Base-by-base conservation (phyloP, 495 filamentous ascomycete genomes). In the Penicillium samsonianum region DNA sequence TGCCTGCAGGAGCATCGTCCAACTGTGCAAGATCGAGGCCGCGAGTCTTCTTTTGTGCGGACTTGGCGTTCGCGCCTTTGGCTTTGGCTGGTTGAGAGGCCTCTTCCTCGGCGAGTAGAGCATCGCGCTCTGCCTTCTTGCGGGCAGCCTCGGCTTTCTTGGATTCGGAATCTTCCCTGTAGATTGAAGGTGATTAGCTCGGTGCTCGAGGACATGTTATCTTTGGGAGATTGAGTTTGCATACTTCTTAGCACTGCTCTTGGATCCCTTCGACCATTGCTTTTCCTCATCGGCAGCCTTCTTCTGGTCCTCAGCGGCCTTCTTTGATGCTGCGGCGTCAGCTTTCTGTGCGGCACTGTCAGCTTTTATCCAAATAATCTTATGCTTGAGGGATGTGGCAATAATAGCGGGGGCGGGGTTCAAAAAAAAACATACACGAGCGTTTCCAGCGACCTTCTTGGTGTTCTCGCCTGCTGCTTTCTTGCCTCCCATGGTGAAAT, bases 381-480 rank as follows among this genome's bases (percentile, higher is more conserved):
- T 10, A 17, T 38, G 14, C n/a, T 31, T 40, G 40, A 53, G 26
- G 25, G 23, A 44, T 58, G 60, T 62, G 57, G 53, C 57, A 58
- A 45, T 31, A 44, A 56, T 64, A 57, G 72, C 57, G 71, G 71
- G 71, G 71, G 68, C 61, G 65, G 67, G 69, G 70, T 62, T 42
- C 1, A 38, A 30, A 47, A 16, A 53, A 55, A 61, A 53, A 73
- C 75, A 57, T 72, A 78, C 80, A 48, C 77, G 78, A 64, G 93
- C 92, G 65, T 98, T 90, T 62, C 94, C 95, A 2, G 84, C 83
- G 0, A 78, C 92, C 78, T 98, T 98, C 80, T 96, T 98, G 65
- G 84, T 87, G 75, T 87, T 90, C 62, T 92, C 90, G 14, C 78
- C 82, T 20, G 67, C 78, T 53, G 74, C 78, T 74, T 91, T 95